Conservation (phyloP, 2,329 filamentous ascomycete genomes). For the Sclerotinia minor region DNA sequence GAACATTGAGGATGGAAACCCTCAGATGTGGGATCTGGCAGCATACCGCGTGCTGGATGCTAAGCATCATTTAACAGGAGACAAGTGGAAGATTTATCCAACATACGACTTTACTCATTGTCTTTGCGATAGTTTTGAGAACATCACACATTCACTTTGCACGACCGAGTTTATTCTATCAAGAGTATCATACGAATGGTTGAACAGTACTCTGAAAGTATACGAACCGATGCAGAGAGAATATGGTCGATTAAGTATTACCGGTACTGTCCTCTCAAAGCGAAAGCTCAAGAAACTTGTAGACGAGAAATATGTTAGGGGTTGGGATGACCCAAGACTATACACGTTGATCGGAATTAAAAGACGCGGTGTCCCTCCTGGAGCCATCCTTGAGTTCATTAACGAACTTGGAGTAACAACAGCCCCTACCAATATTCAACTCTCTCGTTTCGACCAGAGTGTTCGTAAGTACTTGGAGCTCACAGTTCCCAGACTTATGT, state of each 20-base stretch:
- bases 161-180: conserved; percentile 89
- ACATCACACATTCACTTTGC: conserved; percentile 88
- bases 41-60: conserved; percentile 83
- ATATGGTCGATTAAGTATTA: conserved; percentile 74
- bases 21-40: conserved; percentile 94
- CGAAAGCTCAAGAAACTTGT: conserved; percentile 80
- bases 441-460: conserved; percentile 78
- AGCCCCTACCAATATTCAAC: conserved; percentile 74
- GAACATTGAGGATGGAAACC: conserved; percentile 78
- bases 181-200: conserved; percentile 84
- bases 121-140: conserved; percentile 88
- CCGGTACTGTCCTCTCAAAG: conserved; percentile 85
- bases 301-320: conserved; percentile 72
- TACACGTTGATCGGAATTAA: conserved; percentile 85
- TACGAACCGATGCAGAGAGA: conserved; percentile 95
- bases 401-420: conserved; percentile 91
- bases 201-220: conserved; percentile 77
- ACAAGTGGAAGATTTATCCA: conserved; percentile 89
- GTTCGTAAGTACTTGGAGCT: conserved; percentile 84
- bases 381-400: conserved; percentile 85
- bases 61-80: conserved; percentile 74
- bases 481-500: conserved; percentile 84
- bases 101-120: conserved; percentile 94
- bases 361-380: conserved; percentile 81
- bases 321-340: conserved; percentile 88